A percentile compares a stretch with the other conserved stretches of the same genome.
Evolutionary conservation across 495 filamentous ascomycete genomes (phyloP).

Genomic region (Podospora conica): DNA sequence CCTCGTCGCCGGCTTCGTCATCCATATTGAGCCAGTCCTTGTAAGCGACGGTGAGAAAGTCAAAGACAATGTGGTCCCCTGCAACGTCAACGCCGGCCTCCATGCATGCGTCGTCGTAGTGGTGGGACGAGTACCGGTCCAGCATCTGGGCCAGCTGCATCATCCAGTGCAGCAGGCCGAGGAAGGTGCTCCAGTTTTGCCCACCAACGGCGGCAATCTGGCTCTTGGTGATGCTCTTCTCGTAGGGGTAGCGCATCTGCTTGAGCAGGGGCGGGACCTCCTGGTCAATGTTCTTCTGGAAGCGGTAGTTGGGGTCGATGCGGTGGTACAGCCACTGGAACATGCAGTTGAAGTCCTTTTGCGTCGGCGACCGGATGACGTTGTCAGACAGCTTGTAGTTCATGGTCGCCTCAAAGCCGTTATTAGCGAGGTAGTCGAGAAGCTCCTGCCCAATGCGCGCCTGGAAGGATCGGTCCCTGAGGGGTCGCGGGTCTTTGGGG

Average conservation of each 20-base stretch:
- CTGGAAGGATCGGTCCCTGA: slow-evolving; percentile 75
- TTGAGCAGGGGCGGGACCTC: slow-evolving; percentile 89
- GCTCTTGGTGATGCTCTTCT: slow-evolving; percentile 88
- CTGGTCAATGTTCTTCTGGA: slow-evolving; percentile 85
- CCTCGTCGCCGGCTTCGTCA: slow-evolving; percentile 79
- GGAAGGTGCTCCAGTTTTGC: slow-evolving; percentile 89
- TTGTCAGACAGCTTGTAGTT: slow-evolving; percentile 84
- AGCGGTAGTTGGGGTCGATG: slow-evolving; percentile 87
- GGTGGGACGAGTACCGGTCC: slow-evolving; percentile 63
- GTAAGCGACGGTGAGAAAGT: slow-evolving; percentile 84
- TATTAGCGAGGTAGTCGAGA: slow-evolving; percentile 79
- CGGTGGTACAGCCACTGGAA: slow-evolving; percentile 97
- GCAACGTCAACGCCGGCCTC: slow-evolving; percentile 82
- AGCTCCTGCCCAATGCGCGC: slow-evolving; percentile 80
- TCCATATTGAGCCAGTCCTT: slow-evolving; percentile 85
- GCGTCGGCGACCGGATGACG: slow-evolving; percentile 83
- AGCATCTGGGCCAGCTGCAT: slow-evolving; percentile 94
- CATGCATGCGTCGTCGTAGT: slow-evolving; percentile 79
- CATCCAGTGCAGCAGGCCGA: slow-evolving; percentile 96
- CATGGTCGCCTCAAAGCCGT: slow-evolving; percentile 97
- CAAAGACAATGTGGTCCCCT: slow-evolving; percentile 86
- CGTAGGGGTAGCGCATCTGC: slow-evolving; percentile 89
- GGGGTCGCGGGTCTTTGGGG: slow-evolving; percentile 80
- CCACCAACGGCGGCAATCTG: slow-evolving; percentile 91
- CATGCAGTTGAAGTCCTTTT: slow-evolving; percentile 94